Evolutionary conservation across 768 basidiomycete genomes (phyloP).

Genomic region (Boletales sp.): DNA sequence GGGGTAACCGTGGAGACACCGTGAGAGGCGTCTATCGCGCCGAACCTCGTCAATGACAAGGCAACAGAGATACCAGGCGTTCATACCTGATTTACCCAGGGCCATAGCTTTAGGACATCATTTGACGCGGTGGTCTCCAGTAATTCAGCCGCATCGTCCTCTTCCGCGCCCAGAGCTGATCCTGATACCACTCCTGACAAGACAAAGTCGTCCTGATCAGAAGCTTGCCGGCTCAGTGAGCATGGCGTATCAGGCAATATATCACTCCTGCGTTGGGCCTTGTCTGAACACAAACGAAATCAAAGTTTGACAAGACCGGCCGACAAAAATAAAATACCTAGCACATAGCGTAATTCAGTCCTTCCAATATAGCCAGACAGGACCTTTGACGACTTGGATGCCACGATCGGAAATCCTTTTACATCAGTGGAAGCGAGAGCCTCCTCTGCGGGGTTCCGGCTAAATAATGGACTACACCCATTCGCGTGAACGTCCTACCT

Average conservation of each 20-base stretch:
- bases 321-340: conserved; percentile 50
- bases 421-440: conserved; percentile 69
- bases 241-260: conserved; percentile 66
- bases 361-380: conserved; percentile 88
- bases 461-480: conserved; percentile 2
- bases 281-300: conserved; percentile 46
- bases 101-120: conserved; percentile 66
- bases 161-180: conserved; percentile 57
- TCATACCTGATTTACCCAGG: conserved; percentile 91
- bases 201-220: conserved; percentile 50
- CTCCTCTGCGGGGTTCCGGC: conserved; percentile 46
- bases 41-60: conserved; percentile 1
- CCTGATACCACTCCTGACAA: conserved; percentile 41
- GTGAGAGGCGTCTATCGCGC: conserved; percentile 80
- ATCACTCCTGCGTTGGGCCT: conserved; percentile 61
- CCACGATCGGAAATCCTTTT: conserved; percentile 90
- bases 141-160: conserved; percentile 63
- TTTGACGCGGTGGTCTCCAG: conserved; percentile 57
- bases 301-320: not conserved
- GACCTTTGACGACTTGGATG: conserved; percentile 52
- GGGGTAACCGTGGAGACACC: conserved; percentile 84
- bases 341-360: conserved; percentile 78
- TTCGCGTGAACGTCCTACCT: conserved; percentile 47
- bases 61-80: not conserved
- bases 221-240: conserved; percentile 54